Evolutionary conservation across 2,329 filamentous ascomycete species (phyloP), one percentile per base, ranked within the genome.

Genomic region (Madurella fahalii): DNA sequence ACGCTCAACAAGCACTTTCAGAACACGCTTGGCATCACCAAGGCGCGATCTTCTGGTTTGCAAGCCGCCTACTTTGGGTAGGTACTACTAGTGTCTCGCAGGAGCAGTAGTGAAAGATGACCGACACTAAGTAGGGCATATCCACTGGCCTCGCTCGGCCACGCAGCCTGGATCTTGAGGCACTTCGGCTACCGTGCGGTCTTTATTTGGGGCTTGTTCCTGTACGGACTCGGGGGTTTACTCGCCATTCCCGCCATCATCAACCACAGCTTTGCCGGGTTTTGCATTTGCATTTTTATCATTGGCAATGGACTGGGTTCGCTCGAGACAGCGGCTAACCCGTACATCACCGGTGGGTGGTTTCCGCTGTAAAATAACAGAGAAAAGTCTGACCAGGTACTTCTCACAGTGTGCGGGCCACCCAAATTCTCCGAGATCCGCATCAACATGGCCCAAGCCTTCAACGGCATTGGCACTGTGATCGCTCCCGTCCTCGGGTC

Each of bases 291-390:
- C 61, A 83, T 89, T 62, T 89, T 91, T 69, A 80, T 91, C 58
- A 86, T 90, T 55, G 88, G 87, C 31, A 85, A 84, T 53, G 87
- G 87, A 5, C 76, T 91, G 0, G 84, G 84, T 1, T 87, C 87
- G 0, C 81, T 92, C 16, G 88, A 92, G 71, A 90, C 87, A 0
- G 85, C 86, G 1, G 88, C 88, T 5, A 89, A 92, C 68, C 86
- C 87, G 0, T 90, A 86, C 70, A 83, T 88, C 59, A 82, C 84
- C 39, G 80, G 77, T 71, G 63, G 49, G 63, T 41, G 25, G 3
- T 7, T 25, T 25, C 25, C 7, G 4, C 3, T 25, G 4, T 25
- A 7, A 4, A 7, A 25, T 3, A 25, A 25, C 25, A 25, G 4
- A 25, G 25, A 25, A 3, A 25, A 25, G 25, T 25, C 7, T 40